These are phyloP conservation scores for Xylariales sp. DNA, from an alignment of 2,329 filamentous ascomycete genomes.

Conservation along the genomic window DNA sequence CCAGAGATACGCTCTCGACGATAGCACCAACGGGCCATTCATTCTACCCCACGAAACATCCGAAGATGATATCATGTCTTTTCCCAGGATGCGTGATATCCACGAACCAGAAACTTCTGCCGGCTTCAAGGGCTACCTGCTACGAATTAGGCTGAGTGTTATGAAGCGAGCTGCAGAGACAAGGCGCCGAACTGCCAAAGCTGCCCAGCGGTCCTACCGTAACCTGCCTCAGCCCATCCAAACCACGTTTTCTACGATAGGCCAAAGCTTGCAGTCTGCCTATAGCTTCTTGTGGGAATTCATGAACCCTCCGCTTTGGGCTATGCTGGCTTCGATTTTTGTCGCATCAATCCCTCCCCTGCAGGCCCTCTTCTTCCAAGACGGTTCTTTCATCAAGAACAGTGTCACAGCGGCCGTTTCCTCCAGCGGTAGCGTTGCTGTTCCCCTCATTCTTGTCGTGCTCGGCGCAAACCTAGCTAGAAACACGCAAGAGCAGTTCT, in stretches of 20 bases:
- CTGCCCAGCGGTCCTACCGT: constrained; percentile 22
- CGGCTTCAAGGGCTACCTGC: constrained; percentile 36
- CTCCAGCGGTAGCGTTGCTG: constrained; percentile 85
- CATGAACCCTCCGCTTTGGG: constrained; percentile 98
- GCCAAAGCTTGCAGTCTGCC: constrained; percentile 38
- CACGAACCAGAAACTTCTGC: constrained; percentile 35
- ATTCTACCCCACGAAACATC: constrained; percentile 33
- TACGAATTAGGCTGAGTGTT: constrained; percentile 28
- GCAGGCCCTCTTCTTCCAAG: constrained; percentile 81
- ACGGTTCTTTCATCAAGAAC: constrained; percentile 87
- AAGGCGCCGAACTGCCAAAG: constrained; percentile 14
- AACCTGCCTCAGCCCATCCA: constrained; percentile 40
- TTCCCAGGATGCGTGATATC: constrained; percentile 49
- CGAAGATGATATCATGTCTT: constrained; percentile 56
- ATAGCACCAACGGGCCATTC: constrained; percentile 17
- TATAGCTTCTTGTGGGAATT: constrained; percentile 76
- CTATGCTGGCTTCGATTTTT: constrained; percentile 87
- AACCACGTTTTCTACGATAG: constrained; percentile 22
- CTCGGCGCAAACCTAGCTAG: constrained; percentile 90
- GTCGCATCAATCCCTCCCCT: constrained; percentile 83
- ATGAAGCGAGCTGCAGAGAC: constrained; percentile 20
- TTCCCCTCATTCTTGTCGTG: constrained; percentile 92
- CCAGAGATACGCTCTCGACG: constrained; percentile 21
- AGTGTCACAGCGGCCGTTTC: constrained; percentile 84
- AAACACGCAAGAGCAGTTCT: constrained; percentile 73